phyloP scores from a whole-genome alignment of 305 asterid species.

The Vinca major region DNA sequence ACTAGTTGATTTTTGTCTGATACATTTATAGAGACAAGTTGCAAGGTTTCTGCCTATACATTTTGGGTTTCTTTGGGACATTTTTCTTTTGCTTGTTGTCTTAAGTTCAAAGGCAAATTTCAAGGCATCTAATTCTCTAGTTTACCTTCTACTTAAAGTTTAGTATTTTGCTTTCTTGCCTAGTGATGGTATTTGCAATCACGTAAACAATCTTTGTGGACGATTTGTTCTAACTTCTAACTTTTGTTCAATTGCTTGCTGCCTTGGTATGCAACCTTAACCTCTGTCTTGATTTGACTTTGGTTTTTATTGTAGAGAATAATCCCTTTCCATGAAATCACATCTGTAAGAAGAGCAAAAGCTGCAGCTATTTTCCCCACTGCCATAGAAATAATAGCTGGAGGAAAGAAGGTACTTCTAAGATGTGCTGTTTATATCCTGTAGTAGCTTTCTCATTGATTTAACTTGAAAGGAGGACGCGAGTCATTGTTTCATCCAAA shows the following conservation, averaged over 20 bases:
- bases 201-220: no score
- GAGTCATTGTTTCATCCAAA: constrained; percentile 4
- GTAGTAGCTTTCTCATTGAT: constrained; percentile 5
- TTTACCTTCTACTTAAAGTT: not conserved
- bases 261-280: not conserved
- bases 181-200: not conserved
- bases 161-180: not conserved
- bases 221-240: constrained; percentile 1
- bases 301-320: constrained; percentile 44
- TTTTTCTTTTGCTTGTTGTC: not conserved
- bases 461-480: constrained; percentile 7
- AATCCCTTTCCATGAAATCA: constrained; percentile 67
- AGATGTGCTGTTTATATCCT: not conserved
- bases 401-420: constrained; percentile 66
- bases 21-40: not conserved
- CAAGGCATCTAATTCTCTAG: not conserved
- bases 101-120: not conserved
- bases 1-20: not conserved
- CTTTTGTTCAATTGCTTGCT: constrained; percentile 1
- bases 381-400: constrained; percentile 83
- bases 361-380: constrained; percentile 91
- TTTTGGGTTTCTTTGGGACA: not conserved
- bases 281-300: constrained; percentile 17
- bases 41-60: not conserved
- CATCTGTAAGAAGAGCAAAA: constrained; percentile 75